Conservation (phyloP, 2,329 filamentous ascomycete genomes). For the Sporothrix luriei region DNA sequence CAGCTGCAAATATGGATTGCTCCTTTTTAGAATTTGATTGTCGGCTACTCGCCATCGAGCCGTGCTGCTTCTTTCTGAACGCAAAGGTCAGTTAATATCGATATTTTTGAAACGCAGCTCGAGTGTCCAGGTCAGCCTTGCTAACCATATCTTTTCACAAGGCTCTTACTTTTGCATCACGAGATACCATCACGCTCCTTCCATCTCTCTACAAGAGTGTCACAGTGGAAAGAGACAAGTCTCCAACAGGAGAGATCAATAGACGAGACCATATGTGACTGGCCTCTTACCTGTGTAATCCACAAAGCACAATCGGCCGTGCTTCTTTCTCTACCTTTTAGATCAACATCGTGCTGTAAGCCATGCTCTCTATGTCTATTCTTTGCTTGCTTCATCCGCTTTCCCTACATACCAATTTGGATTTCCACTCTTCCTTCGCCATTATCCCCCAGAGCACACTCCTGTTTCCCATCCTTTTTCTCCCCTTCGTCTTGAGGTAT, state of each 20-base stretch:
- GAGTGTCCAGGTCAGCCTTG: background rate
- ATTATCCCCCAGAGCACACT: background rate
- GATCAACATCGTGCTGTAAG: background rate
- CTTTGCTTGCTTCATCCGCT: background rate
- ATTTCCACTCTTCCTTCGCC: background rate
- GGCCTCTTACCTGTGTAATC: background rate
- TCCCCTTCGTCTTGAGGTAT: background rate
- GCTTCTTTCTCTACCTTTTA: background rate
- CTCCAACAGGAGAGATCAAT: background rate
- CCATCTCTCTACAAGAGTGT: background rate
- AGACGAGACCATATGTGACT: background rate
- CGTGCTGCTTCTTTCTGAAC: no score
- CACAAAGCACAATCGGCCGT: background rate
- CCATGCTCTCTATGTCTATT: background rate
- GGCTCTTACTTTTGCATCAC: slow-evolving; percentile 1
- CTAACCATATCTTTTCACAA: background rate
- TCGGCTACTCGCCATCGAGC: slow-evolving; percentile 32
- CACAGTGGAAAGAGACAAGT: no score
- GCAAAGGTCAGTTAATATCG: background rate
- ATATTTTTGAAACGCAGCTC: no score
- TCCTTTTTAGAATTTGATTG: slow-evolving; percentile 1
- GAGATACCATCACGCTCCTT: background rate
- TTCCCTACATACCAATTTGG: background rate
- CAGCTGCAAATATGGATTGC: slow-evolving; percentile 15
- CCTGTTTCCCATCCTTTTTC: background rate